These are phyloP conservation scores for Austroboletus eburneus DNA, from an alignment of 768 basidiomycete genomes.

Conservation along the genomic window DNA sequence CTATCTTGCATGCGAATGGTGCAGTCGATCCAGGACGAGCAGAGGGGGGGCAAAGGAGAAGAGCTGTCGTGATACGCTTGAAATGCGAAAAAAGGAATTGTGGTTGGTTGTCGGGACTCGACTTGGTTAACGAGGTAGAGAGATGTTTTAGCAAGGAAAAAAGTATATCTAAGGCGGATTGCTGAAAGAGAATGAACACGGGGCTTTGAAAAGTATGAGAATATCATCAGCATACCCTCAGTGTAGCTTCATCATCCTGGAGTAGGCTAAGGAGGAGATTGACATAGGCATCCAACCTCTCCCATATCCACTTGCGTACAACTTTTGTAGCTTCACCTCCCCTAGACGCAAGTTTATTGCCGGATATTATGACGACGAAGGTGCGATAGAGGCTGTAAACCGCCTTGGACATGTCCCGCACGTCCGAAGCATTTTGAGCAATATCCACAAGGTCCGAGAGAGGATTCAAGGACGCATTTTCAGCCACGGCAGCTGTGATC, in stretches of 20 bases:
- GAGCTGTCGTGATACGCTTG: constrained; percentile 54
- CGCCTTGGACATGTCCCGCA: constrained; percentile 63
- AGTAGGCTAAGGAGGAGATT: constrained; percentile 65
- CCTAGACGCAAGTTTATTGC: constrained; percentile 49
- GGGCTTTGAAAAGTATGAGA: not conserved
- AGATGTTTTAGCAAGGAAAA: constrained; percentile 75
- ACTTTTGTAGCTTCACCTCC: constrained; percentile 51
- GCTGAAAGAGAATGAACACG: constrained; percentile 37
- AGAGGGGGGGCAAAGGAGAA: constrained; percentile 61
- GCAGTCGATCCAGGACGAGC: constrained; percentile 19
- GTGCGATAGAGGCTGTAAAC: constrained; percentile 81
- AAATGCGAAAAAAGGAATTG: constrained; percentile 70
- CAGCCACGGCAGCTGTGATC: constrained; percentile 49
- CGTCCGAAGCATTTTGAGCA: constrained; percentile 42
- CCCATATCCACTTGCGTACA: constrained; percentile 79
- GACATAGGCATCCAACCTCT: constrained; percentile 65
- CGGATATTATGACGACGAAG: constrained; percentile 60
- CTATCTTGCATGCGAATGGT: constrained; percentile 37
- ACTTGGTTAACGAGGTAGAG: constrained; percentile 57
- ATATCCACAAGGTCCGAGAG: constrained; percentile 71
- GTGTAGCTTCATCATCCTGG: constrained; percentile 68
- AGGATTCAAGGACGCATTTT: constrained; percentile 66
- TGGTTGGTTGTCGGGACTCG: constrained; percentile 42
- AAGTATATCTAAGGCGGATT: constrained; percentile 67
- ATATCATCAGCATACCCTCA: constrained; percentile 53